A percentile compares a stretch with the other conserved stretches of the same genome.
These are phyloP conservation scores for Cladophialophora chaetospira DNA, from an alignment of 2,329 filamentous ascomycete species.

Conservation along the genomic window DNA sequence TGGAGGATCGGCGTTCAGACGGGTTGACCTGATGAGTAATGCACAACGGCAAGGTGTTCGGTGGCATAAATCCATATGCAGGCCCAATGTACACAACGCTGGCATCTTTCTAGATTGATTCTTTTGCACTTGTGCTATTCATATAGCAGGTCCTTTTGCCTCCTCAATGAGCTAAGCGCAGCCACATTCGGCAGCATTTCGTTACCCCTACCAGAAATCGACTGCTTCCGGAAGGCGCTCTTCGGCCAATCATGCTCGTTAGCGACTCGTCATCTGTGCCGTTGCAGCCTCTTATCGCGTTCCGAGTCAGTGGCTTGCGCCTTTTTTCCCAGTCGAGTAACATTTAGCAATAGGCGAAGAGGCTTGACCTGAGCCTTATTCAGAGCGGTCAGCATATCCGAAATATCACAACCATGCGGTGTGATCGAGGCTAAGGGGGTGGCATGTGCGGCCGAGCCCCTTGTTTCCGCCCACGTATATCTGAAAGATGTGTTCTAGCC, in stretches of 20 bases:
- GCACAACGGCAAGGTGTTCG: too few relatives aligned
- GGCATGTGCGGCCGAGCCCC: neutral
- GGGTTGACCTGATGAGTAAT: too few relatives aligned
- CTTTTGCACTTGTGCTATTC: too few relatives aligned
- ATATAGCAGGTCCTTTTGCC: too few relatives aligned
- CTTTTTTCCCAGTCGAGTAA: neutral
- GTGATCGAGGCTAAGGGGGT: neutral
- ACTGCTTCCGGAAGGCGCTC: neutral
- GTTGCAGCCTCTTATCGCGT: conserved; percentile 9
- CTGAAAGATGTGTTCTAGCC: neutral
- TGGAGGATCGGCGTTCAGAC: too few relatives aligned
- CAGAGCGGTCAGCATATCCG: conserved; percentile 6
- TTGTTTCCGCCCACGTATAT: conserved; percentile 4
- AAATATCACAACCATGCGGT: neutral
- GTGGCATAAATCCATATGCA: too few relatives aligned
- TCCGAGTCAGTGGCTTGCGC: neutral
- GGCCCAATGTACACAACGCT: too few relatives aligned
- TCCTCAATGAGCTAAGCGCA: too few relatives aligned
- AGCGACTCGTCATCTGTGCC: neutral
- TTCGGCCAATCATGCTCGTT: neutral
- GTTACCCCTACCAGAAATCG: too few relatives aligned
- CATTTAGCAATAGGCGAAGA: neutral
- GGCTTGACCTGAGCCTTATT: neutral
- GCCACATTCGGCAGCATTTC: too few relatives aligned
- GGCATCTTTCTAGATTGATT: too few relatives aligned